Conservation (phyloP, 2,329 filamentous ascomycete genomes). For the Ploettnerulaceae sp. region DNA sequence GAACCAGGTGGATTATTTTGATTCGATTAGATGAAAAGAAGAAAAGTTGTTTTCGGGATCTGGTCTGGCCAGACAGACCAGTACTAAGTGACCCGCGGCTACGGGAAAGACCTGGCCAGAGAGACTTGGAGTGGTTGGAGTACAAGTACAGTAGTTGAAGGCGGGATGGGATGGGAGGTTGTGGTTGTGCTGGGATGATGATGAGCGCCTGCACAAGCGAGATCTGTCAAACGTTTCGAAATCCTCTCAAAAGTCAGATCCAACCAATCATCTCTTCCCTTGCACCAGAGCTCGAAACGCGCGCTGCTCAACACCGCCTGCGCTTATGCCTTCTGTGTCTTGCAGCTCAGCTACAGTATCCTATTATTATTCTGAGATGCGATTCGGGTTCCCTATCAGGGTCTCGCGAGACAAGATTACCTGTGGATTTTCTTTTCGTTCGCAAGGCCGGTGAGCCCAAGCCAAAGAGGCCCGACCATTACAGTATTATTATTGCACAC, state of each 20-base stretch:
- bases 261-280: constrained; percentile 8
- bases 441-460: too few relatives aligned
- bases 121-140: too few relatives aligned
- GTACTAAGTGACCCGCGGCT: not conserved
- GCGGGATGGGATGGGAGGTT: not conserved
- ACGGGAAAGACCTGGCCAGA: constrained; percentile 2
- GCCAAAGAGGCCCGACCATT: too few relatives aligned
- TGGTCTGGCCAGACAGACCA: too few relatives aligned
- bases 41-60: not conserved
- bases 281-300: constrained; percentile 14
- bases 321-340: not conserved
- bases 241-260: constrained; percentile 9
- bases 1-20: not conserved
- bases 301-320: not conserved
- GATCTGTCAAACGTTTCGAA: constrained; percentile 12
- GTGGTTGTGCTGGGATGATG: constrained; percentile 3
- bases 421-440: too few relatives aligned
- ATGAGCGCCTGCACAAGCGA: constrained; percentile 3
- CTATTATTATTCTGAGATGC: not conserved
- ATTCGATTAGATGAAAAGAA: not conserved
- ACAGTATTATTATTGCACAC: too few relatives aligned
- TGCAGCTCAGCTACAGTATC: not conserved
- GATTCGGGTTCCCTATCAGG: not conserved
- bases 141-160: not conserved
- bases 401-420: too few relatives aligned